These are phyloP conservation scores for Theobroma cacao DNA, from an alignment of 345 rosid genomes.

Conservation along the genomic window DNA sequence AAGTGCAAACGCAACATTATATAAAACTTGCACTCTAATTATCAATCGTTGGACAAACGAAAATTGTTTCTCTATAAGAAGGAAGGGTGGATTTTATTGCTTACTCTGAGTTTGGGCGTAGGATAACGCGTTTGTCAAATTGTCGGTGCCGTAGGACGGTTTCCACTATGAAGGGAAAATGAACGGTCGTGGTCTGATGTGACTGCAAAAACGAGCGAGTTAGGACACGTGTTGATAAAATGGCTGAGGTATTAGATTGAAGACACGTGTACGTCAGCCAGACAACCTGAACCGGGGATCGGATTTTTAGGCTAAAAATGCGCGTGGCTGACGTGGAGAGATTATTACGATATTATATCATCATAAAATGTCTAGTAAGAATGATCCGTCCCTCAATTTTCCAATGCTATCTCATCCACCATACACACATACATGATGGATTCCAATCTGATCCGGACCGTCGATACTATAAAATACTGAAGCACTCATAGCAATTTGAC, in stretches of 20 bases:
- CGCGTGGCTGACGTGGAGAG: slow-evolving; percentile 2
- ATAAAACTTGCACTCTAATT: neutral
- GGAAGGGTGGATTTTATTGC: neutral
- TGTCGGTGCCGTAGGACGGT: neutral
- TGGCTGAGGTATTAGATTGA: neutral
- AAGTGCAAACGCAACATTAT: neutral
- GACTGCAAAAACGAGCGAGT: neutral
- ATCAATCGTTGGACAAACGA: neutral
- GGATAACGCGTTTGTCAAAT: neutral
- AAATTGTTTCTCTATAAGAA: neutral
- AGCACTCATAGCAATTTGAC: neutral
- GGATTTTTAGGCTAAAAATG: neutral
- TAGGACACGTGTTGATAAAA: neutral
- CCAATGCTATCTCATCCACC: neutral
- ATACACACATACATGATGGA: neutral
- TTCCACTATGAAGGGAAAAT: neutral
- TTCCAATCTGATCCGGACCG: neutral
- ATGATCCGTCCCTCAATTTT: neutral
- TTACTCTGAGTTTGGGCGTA: neutral
- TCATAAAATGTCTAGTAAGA: neutral
- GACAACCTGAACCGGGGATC: neutral
- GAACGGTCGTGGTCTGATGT: slow-evolving; percentile 2
- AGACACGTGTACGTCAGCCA: neutral
- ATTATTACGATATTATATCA: neutral
- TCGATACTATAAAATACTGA: neutral